Evolutionary conservation across 2,329 filamentous ascomycete genomes (phyloP), one percentile per base, ranked within the genome.

Genomic region (Fusarium papillatum): DNA sequence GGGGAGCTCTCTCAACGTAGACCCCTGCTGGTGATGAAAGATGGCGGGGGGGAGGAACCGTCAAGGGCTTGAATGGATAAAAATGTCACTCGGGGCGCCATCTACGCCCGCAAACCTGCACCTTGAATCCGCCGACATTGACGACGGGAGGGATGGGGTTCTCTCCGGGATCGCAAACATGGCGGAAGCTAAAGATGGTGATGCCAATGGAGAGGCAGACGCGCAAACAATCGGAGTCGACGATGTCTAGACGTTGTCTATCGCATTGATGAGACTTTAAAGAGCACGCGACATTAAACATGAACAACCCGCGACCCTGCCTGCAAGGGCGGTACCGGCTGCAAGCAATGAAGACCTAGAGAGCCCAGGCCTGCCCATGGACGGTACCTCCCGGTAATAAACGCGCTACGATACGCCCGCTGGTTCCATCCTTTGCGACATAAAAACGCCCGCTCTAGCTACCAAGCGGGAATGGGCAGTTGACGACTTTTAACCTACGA

Each of bases 71-170:
- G 31, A 57, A 60, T 24, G 34, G 26, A 68, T 48, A 74, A 70
- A 68, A 68, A 71, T 76, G 73, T 72, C 68, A 72, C 63, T 77
- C 66, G 66, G 50, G 64, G 64, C 67, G 55, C 43, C 41, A 24
- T 46, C 64, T 72, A 78, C 77, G 77, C 77, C 77, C 77, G 77
- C 77, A 79, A 67, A 73, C 66, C 75, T 79, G 77, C 77, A 79
- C 65, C 73, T 73, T 61, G 66, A 72, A 69, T 71, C 73, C 69
- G 66, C 73, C 69, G 59, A 76, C 71, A 70, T 73, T 73, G 71
- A 75, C 75, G 68, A 67, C 24, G 29, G 29, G 50, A n/a, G 29
- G 50, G 43, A 24, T 11, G n/a, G 10, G 29, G 11, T 13, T 50
- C 8, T 7, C 22, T 48, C 43, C 43, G 22, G 43, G 22, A 43